Conservation (phyloP, 306 rosid species). For the Quercus bicolor region DNA sequence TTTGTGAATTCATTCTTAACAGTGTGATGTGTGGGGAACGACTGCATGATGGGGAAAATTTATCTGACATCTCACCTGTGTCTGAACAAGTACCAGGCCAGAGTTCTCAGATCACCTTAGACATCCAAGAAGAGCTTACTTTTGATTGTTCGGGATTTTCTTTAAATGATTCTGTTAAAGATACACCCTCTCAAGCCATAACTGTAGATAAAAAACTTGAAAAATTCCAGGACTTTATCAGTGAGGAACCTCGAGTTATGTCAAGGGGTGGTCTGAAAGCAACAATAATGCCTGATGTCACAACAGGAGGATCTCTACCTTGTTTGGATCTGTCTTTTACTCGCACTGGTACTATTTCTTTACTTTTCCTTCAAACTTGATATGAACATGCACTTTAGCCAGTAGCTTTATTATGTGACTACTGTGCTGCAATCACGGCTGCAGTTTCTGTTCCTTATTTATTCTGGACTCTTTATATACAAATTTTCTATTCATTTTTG, state of each 20-base stretch:
- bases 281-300: neutral
- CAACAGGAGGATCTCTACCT: slow-evolving; percentile 28
- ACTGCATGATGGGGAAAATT: slow-evolving; percentile 20
- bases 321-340: slow-evolving; percentile 27
- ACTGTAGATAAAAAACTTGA: slow-evolving; percentile 23
- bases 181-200: slow-evolving; percentile 20
- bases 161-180: slow-evolving; percentile 25
- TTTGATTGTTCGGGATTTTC: slow-evolving; percentile 28
- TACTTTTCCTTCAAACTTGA: slow-evolving; percentile 1
- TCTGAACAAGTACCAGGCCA: slow-evolving; percentile 27
- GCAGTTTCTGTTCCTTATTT: slow-evolving; percentile 5
- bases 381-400: neutral
- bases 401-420: neutral
- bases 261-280: slow-evolving; percentile 12
- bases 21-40: slow-evolving; percentile 31
- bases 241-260: slow-evolving; percentile 27
- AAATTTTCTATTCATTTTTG: slow-evolving; percentile 10
- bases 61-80: slow-evolving; percentile 18
- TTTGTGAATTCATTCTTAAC: slow-evolving; percentile 20
- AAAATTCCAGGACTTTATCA: slow-evolving; percentile 7
- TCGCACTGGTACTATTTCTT: slow-evolving; percentile 37
- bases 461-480: slow-evolving; percentile 12
- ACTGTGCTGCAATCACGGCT: slow-evolving; percentile 14
- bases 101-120: slow-evolving; percentile 21
- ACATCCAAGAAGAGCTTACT: slow-evolving; percentile 25